Evolutionary conservation across 2,329 filamentous ascomycete genomes (phyloP).

Genomic region (Neospermospora avenae): DNA sequence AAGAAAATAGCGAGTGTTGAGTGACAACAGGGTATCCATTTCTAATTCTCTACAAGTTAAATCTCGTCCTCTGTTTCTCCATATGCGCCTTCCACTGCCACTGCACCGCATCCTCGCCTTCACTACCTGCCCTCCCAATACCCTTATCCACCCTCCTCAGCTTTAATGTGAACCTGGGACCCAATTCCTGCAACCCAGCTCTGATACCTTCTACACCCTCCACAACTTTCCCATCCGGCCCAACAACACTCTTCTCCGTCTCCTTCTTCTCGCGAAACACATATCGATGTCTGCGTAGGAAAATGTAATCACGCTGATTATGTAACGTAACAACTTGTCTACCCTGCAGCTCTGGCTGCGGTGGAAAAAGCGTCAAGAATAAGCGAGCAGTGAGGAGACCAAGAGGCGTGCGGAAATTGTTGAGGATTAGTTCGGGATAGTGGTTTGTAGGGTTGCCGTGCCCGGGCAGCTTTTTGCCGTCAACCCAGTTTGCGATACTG

Average conservation of each 20-base stretch:
- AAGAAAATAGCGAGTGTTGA: neutral
- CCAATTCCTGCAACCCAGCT: slow-evolving; percentile 86
- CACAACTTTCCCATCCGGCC: slow-evolving; percentile 76
- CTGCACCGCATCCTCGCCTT: slow-evolving; percentile 47
- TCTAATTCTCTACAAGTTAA: slow-evolving; percentile 67
- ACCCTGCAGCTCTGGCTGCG: slow-evolving; percentile 77
- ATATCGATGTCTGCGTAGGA: slow-evolving; percentile 85
- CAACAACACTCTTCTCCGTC: slow-evolving; percentile 83
- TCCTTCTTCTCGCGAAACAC: slow-evolving; percentile 85
- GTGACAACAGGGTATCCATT: neutral
- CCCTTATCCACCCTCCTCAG: slow-evolving; percentile 88
- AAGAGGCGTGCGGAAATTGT: slow-evolving; percentile 92
- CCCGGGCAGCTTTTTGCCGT: slow-evolving; percentile 81
- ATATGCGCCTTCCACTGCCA: slow-evolving; percentile 97
- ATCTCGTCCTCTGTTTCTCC: slow-evolving; percentile 91
- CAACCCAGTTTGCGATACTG: slow-evolving; percentile 83
- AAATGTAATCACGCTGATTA: slow-evolving; percentile 96
- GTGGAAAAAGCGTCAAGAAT: slow-evolving; percentile 77
- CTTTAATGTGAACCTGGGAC: slow-evolving; percentile 81
- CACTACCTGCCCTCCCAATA: slow-evolving; percentile 65
- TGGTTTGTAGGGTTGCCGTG: slow-evolving; percentile 87
- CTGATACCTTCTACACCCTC: slow-evolving; percentile 82
- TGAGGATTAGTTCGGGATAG: slow-evolving; percentile 84
- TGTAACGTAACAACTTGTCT: slow-evolving; percentile 89
- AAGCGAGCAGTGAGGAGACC: slow-evolving; percentile 84